Evolutionary conservation across 495 filamentous ascomycete species (phyloP).

Genomic region (Neurospora intermedia): DNA sequence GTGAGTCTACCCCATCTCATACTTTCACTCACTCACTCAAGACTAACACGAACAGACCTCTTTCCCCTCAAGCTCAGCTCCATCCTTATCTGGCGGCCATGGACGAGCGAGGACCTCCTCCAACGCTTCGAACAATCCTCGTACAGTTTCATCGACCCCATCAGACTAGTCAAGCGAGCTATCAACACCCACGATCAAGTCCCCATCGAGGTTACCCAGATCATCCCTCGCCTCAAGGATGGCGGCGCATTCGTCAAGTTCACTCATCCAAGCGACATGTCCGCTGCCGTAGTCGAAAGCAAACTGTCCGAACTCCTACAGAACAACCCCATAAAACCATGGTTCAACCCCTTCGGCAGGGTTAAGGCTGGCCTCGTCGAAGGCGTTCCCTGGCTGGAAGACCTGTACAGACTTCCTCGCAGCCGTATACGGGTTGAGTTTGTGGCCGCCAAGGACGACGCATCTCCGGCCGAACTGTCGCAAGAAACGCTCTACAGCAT

Average conservation of each 20-base stretch:
- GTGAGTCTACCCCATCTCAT: background rate
- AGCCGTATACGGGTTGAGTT: constrained; percentile 72
- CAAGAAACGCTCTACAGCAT: constrained; percentile 78
- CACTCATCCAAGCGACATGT: constrained; percentile 41
- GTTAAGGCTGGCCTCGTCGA: constrained; percentile 60
- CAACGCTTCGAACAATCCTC: constrained; percentile 51
- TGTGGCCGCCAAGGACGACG: constrained; percentile 53
- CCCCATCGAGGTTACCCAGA: constrained; percentile 62
- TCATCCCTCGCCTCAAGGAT: constrained; percentile 76
- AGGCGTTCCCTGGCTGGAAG: constrained; percentile 91
- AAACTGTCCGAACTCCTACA: constrained; percentile 39
- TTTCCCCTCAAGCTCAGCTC: constrained; percentile 71
- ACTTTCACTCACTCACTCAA: background rate
- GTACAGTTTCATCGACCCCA: constrained; percentile 50
- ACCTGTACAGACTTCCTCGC: constrained; percentile 75
- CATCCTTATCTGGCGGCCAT: constrained; percentile 49
- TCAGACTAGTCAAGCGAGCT: constrained; percentile 49
- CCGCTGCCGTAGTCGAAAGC: constrained; percentile 49
- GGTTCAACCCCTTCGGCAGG: constrained; percentile 74
- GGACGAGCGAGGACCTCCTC: constrained; percentile 46
- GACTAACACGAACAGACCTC: constrained; percentile 23
- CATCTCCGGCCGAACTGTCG: constrained; percentile 50
- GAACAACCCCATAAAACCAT: constrained; percentile 67
- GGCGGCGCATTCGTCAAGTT: constrained; percentile 94
- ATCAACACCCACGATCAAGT: constrained; percentile 39